Evolutionary conservation across 352 stramenopile species (phyloP), one percentile per base, ranked within the genome.

Genomic region (Lagenidium sp.): DNA sequence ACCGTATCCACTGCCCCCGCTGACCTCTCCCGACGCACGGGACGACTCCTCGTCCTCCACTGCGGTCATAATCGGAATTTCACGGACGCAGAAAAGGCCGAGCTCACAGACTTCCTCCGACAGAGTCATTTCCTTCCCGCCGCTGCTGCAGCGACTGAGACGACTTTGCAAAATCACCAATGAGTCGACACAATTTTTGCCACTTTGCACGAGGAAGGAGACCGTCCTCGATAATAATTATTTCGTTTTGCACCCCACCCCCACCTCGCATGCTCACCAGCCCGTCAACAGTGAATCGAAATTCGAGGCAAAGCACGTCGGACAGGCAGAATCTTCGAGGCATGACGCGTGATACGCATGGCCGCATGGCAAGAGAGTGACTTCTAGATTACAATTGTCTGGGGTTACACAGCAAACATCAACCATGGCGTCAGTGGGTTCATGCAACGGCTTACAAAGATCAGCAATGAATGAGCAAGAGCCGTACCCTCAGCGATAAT

Each of bases 11-110:
- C 3, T 29, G 25, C 29, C 13, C 6, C 18, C 6, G 0, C 60
- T 65, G 10, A n/a, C n/a, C n/a, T n/a, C n/a, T n/a, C n/a, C n/a
- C n/a, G n/a, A n/a, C 44, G 83, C 7, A 18, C 34, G 8, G 82
- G 80, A 4, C 67, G 51, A 6, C 55, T 94, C 11, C 53, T 94
- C 18, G 60, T 72, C 11, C 50, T 94, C 10, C 82, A 87, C 37
- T 94, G 82, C 31, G 82, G 80, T 6, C 82, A 94, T 47, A 94
- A 94, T 53, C 82, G 83, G 41, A 86, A 87, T 46, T 92, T 85
- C 31, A 64, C 71, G 28, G 76, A 90, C 18, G 44, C 45, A 3
- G 82, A 94, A 44, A 90, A 91, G 42, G 45, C 71, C 8, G 68
- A 68, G 34, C 55, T 94, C n/a, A 41, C 72, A 22, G 51, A 49